Evolutionary conservation across 2,329 filamentous ascomycete species (phyloP).

Genomic region (Lasiodiplodia gonubiensis): DNA sequence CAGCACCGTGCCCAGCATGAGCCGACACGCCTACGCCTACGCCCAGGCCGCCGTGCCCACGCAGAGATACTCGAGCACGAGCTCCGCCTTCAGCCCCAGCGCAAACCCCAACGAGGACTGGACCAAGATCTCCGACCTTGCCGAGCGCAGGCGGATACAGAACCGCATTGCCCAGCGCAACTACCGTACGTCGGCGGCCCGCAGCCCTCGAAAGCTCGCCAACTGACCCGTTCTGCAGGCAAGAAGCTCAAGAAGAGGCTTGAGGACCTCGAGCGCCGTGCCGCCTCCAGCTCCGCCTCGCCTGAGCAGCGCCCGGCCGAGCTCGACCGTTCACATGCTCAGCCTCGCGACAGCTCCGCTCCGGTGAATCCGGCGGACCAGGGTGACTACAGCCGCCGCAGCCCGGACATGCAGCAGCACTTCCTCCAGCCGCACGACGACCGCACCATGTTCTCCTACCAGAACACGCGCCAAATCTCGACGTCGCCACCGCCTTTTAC

Average conservation of each 20-base stretch:
- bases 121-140: slow-evolving; percentile 98
- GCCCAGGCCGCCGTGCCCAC: slow-evolving; percentile 48
- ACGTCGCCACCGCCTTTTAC: slow-evolving; percentile 73
- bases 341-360: slow-evolving; percentile 45
- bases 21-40: slow-evolving; percentile 54
- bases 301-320: slow-evolving; percentile 64
- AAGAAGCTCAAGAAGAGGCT: slow-evolving; percentile 92
- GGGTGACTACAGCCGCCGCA: slow-evolving; percentile 39
- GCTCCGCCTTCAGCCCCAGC: slow-evolving; percentile 92
- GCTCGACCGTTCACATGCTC: slow-evolving; percentile 50
- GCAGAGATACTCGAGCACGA: slow-evolving; percentile 78
- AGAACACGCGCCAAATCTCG: slow-evolving; percentile 71
- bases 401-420: slow-evolving; percentile 60
- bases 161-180: slow-evolving; percentile 98
- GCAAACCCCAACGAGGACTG: slow-evolving; percentile 97
- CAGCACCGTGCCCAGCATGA: slow-evolving; percentile 44
- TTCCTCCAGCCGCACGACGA: slow-evolving; percentile 69
- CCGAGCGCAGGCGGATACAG: slow-evolving; percentile 91
- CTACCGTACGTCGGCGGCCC: slow-evolving; percentile 74
- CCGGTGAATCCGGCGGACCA: slow-evolving; percentile 40
- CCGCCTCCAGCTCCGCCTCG: slow-evolving; percentile 66
- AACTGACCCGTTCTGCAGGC: slow-evolving; percentile 56
- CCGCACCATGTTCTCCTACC: slow-evolving; percentile 66
- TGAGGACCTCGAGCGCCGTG: slow-evolving; percentile 82
- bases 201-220: neutral